Base-by-base conservation (phyloP, 768 basidiomycete species). In the Lanmaoa rubissima region DNA sequence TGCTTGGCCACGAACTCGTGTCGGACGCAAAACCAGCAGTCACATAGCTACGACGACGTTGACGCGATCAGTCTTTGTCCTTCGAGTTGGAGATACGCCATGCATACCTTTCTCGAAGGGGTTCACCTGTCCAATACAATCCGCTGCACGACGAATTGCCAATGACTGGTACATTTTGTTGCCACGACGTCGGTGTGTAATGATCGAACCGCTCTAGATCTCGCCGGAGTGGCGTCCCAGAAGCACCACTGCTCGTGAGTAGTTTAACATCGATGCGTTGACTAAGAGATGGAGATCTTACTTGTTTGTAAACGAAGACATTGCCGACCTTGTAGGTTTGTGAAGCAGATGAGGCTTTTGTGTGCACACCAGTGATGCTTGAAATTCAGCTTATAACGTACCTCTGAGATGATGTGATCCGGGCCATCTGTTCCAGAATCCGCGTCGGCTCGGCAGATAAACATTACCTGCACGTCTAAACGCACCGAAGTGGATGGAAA, bases 91-190 rank as follows among this genome's bases (percentile, higher is more conserved):
- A 42, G 12, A 46, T 12, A n/a, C 26, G 28, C 17, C 26, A 32
- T n/a, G 21, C 62, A 28, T 47, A 69, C 66, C 59, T 61, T 48
- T 58, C 58, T 39, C 19, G 55, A 19, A 4, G 21, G 11, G 35
- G n/a, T 9, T 32, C 41, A 14, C 17, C 8, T 11, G 32, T 6
- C 44, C 53, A 58, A n/a, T 51, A 4, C 26, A 28, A 17, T 28
- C 39, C 45, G 16, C n/a, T 41, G 26, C 6, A n/a, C 19, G 52
- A 51, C 1, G 43, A n/a, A 48, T 43, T 36, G 38, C 7, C 42
- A 5, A 36, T 9, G 28, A 32, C 14, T 16, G 53, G 26, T 1
- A 24, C 13, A 47, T 51, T 31, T 46, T 53, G 58, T 48, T 57
- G 64, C 17, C 26, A 55, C 31, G 38, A 39, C 13, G 48, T 24